Evolutionary conservation across 768 basidiomycete genomes (phyloP).

Genomic region (Daedalea quercina): DNA sequence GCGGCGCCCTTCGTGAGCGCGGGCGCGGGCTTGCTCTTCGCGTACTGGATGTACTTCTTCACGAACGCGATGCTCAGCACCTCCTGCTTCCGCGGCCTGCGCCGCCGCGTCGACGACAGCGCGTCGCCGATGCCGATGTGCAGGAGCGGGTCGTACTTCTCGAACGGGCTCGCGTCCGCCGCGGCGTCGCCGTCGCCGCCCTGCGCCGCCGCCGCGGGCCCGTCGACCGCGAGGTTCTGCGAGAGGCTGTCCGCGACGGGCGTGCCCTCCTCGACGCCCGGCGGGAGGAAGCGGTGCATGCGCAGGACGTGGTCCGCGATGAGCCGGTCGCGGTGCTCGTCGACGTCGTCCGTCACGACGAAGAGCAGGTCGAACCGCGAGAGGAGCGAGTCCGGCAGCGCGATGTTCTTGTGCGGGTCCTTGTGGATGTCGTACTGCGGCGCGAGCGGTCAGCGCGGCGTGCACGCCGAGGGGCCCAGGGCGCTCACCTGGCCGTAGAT

Average conservation of each 20-base stretch:
- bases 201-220: conserved; percentile 44
- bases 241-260: conserved; percentile 83
- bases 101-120: conserved; percentile 42
- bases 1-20: conserved; percentile 89
- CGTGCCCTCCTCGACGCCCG: conserved; percentile 94
- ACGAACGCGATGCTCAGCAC: conserved; percentile 90
- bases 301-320: conserved; percentile 98
- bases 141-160: conserved; percentile 93
- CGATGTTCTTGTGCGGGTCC: conserved; percentile 98
- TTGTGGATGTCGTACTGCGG: conserved; percentile 98
- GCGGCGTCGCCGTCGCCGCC: conserved; percentile 35
- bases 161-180: conserved; percentile 75
- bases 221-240: conserved; percentile 85
- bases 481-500: conserved; percentile 86
- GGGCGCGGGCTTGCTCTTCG: conserved; percentile 83
- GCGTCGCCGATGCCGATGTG: conserved; percentile 70
- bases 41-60: conserved; percentile 98
- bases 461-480: not conserved
- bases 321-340: conserved; percentile 85
- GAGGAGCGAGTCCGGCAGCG: conserved; percentile 92
- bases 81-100: conserved; percentile 60
- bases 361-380: conserved; percentile 99
- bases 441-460: conserved; percentile 8
- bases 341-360: conserved; percentile 96
- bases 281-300: conserved; percentile 94